Conservation (phyloP, 2,329 filamentous ascomycete genomes). For the Epichloe sp. region DNA sequence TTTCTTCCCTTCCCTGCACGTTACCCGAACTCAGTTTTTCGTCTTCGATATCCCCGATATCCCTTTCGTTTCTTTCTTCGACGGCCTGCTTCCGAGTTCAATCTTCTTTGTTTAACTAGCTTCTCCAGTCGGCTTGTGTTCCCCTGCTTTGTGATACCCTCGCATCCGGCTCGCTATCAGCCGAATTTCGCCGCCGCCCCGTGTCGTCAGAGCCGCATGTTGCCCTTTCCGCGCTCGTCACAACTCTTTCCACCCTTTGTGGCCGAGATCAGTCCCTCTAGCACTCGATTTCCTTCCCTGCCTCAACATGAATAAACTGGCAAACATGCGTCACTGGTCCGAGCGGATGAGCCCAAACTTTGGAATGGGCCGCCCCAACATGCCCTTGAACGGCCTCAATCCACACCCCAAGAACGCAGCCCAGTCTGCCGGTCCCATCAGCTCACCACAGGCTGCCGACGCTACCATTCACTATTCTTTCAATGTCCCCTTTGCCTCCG, state of each 20-base stretch:
- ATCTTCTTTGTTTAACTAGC: background rate
- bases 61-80: slow-evolving; percentile 10
- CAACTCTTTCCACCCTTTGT: background rate
- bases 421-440: slow-evolving; percentile 40
- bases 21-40: background rate
- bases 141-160: slow-evolving; percentile 10
- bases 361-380: slow-evolving; percentile 48
- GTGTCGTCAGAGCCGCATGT: slow-evolving; percentile 4
- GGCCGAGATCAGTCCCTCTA: slow-evolving; percentile 2
- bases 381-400: slow-evolving; percentile 41
- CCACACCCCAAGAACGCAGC: slow-evolving; percentile 43
- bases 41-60: slow-evolving; percentile 9
- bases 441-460: slow-evolving; percentile 59
- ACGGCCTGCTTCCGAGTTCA: slow-evolving; percentile 2
- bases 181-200: slow-evolving; percentile 12
- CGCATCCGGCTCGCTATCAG: slow-evolving; percentile 14
- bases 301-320: slow-evolving; percentile 54
- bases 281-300: background rate
- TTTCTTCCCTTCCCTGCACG: background rate
- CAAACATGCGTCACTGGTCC: slow-evolving; percentile 60
- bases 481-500: slow-evolving; percentile 92
- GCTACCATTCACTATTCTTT: slow-evolving; percentile 83
- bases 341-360: slow-evolving; percentile 58
- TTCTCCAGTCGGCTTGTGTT: background rate
- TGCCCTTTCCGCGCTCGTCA: slow-evolving; percentile 1